phyloP scores from a whole-genome alignment of 805 yeast genomes.

The Yamadazyma endophytica region DNA sequence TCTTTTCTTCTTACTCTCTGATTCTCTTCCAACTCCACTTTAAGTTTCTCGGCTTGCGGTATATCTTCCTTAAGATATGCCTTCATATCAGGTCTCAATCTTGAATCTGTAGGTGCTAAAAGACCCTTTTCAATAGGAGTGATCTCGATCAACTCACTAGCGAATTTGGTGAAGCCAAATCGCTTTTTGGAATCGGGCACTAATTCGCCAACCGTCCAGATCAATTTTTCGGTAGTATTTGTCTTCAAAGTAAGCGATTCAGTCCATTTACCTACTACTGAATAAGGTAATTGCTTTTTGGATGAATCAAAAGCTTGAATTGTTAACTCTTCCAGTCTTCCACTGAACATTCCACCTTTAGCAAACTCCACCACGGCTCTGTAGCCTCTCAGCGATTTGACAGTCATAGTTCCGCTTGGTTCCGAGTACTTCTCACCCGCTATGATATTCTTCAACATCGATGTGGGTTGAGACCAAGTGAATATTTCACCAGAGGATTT shows the following conservation, averaged over 20 bases:
- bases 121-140: conserved; percentile 61
- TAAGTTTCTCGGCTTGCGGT: conserved; percentile 67
- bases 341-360: conserved; percentile 78
- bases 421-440: conserved; percentile 96
- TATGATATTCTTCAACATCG: conserved; percentile 77
- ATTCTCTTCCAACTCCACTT: conserved; percentile 65
- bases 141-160: conserved; percentile 77
- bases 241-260: conserved; percentile 48
- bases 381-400: conserved; percentile 65
- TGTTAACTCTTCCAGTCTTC: conserved; percentile 65
- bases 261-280: conserved; percentile 84
- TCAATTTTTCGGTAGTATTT: conserved; percentile 34
- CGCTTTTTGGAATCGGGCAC: conserved; percentile 55
- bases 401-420: conserved; percentile 66
- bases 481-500: conserved; percentile 65
- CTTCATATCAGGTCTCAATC: conserved; percentile 82
- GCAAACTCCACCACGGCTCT: conserved; percentile 73
- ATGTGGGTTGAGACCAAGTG: conserved; percentile 79
- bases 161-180: conserved; percentile 83
- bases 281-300: conserved; percentile 34
- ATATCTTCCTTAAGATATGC: conserved; percentile 66
- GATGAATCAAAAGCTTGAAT: conserved; percentile 40
- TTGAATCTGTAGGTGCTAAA: conserved; percentile 83
- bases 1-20: conserved; percentile 76
- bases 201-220: conserved; percentile 73